These are phyloP conservation scores for Euphorbia schlechtendalii DNA, from an alignment of 441 rosid genomes.

Conservation along the genomic window DNA sequence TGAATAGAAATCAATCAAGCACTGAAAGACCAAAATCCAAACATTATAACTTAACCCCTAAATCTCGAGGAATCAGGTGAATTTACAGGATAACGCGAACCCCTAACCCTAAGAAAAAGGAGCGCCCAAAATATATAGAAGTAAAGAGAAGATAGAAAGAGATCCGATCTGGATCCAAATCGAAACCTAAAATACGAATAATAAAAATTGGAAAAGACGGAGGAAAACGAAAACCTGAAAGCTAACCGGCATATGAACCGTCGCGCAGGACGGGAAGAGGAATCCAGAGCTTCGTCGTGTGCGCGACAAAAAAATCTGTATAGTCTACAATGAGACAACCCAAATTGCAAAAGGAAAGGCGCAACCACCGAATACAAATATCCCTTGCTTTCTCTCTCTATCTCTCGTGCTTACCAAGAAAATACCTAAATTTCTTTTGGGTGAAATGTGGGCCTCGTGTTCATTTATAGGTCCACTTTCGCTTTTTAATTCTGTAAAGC, in stretches of 20 bases:
- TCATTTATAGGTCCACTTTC: not conserved
- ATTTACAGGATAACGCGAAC: no score
- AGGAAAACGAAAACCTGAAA: slow-evolving; percentile 37
- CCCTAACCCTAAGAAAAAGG: no score
- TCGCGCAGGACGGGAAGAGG: slow-evolving; percentile 61
- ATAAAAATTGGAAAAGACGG: not conserved
- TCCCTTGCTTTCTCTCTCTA: not conserved
- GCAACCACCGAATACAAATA: not conserved
- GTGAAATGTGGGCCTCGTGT: slow-evolving; percentile 4
- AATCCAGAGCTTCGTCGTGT: slow-evolving; percentile 55
- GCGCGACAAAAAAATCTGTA: no score
- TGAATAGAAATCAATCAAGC: no score
- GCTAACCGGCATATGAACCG: slow-evolving; percentile 78
- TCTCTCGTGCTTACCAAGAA: slow-evolving; percentile 15
- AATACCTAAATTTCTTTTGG: slow-evolving; percentile 13
- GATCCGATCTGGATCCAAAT: slow-evolving; percentile 25
- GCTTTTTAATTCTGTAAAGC: not conserved
- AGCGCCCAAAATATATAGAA: no score
- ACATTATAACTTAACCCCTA: not conserved
- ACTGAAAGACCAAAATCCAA: not conserved
- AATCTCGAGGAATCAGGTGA: no score
- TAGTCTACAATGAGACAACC: no score
- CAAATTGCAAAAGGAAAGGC: not conserved
- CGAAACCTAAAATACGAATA: not conserved
- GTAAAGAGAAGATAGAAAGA: not conserved